These are phyloP conservation scores for Colletotrichum sp. DNA, from an alignment of 2,329 filamentous ascomycete genomes.

Conservation along the genomic window DNA sequence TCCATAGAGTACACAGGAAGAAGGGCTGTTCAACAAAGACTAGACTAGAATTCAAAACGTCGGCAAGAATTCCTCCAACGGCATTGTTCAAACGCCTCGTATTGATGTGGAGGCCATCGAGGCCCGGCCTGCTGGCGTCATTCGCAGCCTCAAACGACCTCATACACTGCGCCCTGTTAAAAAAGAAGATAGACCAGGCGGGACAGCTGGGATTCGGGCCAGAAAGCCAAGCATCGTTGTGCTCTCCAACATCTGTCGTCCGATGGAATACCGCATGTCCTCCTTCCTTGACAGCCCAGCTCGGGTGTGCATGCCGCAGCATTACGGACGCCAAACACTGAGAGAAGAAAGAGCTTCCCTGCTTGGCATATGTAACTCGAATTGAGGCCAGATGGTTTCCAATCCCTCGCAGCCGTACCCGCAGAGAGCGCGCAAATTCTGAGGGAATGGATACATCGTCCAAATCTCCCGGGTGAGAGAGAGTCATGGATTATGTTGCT, in stretches of 20 bases:
- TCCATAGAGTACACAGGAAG: not conserved
- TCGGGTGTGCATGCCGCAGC: not conserved
- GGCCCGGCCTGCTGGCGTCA: not conserved
- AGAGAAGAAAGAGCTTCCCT: not conserved
- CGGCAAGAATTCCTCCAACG: not conserved
- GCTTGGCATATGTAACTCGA: not conserved
- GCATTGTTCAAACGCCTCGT: not conserved
- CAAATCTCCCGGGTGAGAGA: not conserved
- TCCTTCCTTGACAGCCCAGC: slow-evolving; percentile 1
- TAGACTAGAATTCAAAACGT: not conserved
- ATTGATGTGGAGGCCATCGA: not conserved
- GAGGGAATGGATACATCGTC: not conserved
- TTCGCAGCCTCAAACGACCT: not conserved
- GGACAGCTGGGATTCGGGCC: not conserved
- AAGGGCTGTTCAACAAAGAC: not conserved
- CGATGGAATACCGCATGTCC: not conserved
- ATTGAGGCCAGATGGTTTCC: not conserved
- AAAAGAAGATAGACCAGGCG: not conserved
- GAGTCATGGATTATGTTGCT: slow-evolving; percentile 10
- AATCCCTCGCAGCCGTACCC: not conserved
- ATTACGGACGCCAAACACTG: not conserved
- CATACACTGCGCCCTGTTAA: not conserved
- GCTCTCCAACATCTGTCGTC: not conserved
- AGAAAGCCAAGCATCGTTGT: not conserved
- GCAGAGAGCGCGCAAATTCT: not conserved